Conservation (phyloP, 805 yeast species). For the Wickerhamomyces rabaulensis region DNA sequence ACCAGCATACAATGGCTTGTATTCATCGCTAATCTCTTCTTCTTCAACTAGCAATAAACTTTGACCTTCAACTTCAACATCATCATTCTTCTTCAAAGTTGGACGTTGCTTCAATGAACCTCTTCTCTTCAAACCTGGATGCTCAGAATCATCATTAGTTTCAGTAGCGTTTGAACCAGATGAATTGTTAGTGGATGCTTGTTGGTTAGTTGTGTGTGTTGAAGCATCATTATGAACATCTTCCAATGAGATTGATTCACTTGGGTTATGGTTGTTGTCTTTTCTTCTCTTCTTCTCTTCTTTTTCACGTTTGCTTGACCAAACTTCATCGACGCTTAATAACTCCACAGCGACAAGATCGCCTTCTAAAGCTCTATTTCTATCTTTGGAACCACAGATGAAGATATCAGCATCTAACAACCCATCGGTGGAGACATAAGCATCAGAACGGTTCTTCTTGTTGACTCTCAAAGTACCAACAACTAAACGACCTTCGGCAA, state of each 20-base stretch:
- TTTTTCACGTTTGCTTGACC: slow-evolving; percentile 94
- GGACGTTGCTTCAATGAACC: slow-evolving; percentile 95
- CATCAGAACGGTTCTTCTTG: slow-evolving; percentile 94
- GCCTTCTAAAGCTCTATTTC: slow-evolving; percentile 96
- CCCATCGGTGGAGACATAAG: slow-evolving; percentile 97
- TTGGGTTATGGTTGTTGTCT: slow-evolving; percentile 39
- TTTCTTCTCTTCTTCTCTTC: slow-evolving; percentile 95
- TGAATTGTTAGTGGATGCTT: slow-evolving; percentile 7
- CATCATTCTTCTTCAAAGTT: slow-evolving; percentile 95
- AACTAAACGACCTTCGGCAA: slow-evolving; percentile 85
- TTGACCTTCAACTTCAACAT: slow-evolving; percentile 98
- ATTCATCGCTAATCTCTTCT: slow-evolving; percentile 89
- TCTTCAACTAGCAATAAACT: slow-evolving; percentile 87
- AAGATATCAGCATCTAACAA: slow-evolving; percentile 93
- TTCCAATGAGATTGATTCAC: slow-evolving; percentile 38
- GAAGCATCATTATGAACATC: slow-evolving; percentile 82
- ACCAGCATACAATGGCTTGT: slow-evolving; percentile 93
- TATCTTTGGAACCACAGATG: slow-evolving; percentile 96
- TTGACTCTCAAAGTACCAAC: slow-evolving; percentile 92
- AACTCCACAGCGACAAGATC: slow-evolving; percentile 95
- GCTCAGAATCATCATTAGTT: slow-evolving; percentile 23
- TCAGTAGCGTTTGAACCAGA: slow-evolving; percentile 10
- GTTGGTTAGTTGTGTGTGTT: slow-evolving; percentile 31
- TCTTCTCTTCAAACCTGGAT: slow-evolving; percentile 56
- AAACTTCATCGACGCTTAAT: slow-evolving; percentile 92